phyloP scores from a whole-genome alignment of 306 rosid species.

The Clitoria ternatea region DNA sequence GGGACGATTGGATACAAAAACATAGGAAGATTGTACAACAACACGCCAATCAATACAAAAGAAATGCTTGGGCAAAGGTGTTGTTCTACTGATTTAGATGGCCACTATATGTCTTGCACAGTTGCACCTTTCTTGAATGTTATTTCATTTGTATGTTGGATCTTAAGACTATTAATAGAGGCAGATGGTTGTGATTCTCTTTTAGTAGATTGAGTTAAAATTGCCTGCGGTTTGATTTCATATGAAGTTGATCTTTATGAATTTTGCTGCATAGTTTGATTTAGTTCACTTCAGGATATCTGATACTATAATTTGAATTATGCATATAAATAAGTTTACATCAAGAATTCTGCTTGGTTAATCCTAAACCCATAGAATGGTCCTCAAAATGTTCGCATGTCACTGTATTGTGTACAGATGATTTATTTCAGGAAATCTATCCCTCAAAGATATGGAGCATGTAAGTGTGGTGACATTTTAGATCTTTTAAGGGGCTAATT shows the following conservation, averaged over 20 bases:
- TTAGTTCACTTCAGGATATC: background rate
- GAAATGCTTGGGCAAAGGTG: slow-evolving; percentile 85
- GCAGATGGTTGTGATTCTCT: background rate
- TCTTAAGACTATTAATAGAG: background rate
- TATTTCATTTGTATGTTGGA: background rate
- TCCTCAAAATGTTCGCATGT: background rate
- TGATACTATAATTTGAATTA: background rate
- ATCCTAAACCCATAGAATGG: background rate
- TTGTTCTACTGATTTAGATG: background rate
- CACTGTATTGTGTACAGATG: background rate
- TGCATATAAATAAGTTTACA: background rate
- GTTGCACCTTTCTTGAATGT: background rate
- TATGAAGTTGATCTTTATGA: background rate
- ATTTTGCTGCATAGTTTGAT: background rate
- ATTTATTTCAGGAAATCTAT: background rate
- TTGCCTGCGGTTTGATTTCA: background rate
- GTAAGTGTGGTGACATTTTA: background rate
- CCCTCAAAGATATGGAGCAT: background rate
- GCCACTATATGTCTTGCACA: background rate
- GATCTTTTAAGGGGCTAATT: background rate
- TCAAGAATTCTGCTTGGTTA: background rate
- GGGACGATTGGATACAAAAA: slow-evolving; percentile 89
- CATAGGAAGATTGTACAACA: slow-evolving; percentile 85
- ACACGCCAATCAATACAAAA: slow-evolving; percentile 85
- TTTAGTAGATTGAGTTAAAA: background rate